A percentile compares a stretch with the other conserved stretches of the same genome.
These are phyloP conservation scores for Syzygium malaccense DNA, from an alignment of 441 rosid genomes.

Conservation along the genomic window DNA sequence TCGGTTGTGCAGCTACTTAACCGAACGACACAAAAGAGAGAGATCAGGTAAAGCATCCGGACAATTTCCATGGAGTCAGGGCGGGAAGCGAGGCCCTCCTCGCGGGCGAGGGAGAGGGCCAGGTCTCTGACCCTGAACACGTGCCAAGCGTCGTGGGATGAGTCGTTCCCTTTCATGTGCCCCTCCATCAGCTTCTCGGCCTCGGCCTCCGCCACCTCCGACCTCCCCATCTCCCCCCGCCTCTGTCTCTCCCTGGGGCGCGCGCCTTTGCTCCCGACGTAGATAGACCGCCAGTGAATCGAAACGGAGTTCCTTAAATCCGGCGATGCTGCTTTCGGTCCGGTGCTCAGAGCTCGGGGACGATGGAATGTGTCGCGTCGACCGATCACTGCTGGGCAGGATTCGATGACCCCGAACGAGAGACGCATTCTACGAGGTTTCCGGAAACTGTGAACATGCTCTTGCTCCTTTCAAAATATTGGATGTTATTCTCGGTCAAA, in stretches of 20 bases:
- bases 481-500: not conserved
- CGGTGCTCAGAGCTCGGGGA: not conserved
- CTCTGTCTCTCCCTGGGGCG: not conserved
- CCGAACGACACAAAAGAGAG: not conserved
- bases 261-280: not conserved
- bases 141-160: conserved; percentile 73
- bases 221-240: not conserved
- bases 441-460: too few species aligned
- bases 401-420: not conserved
- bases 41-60: not conserved
- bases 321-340: not conserved
- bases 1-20: not conserved
- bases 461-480: too few species aligned
- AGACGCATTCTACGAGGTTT: not conserved
- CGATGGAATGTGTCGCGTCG: not conserved
- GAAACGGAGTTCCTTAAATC: not conserved
- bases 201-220: conserved; percentile 23
- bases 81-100: conserved; percentile 68
- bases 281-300: not conserved
- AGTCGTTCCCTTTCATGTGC: conserved; percentile 69
- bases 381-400: not conserved
- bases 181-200: conserved; percentile 59
- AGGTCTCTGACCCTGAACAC: conserved; percentile 79
- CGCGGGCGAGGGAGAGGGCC: conserved; percentile 70
- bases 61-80: conserved; percentile 75